Percentiles rank a stretch among this genome's conserved stretches.
Evolutionary conservation across 2,329 filamentous ascomycete species (phyloP).

Genomic region (Aspergillus pseudoterreus): DNA sequence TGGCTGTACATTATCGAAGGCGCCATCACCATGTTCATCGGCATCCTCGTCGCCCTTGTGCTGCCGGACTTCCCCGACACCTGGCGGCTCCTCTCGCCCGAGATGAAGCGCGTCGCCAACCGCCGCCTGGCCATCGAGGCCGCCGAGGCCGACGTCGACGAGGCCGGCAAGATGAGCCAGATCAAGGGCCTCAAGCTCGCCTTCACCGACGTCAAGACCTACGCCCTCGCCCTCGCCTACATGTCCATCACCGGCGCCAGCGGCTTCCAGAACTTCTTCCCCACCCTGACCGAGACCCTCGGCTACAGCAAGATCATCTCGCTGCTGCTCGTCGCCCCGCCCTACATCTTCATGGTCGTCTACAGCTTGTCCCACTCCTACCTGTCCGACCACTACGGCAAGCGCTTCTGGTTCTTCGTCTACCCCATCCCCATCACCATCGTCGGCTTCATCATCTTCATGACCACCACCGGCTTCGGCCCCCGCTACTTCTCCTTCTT

Average conservation of each 20-base stretch:
- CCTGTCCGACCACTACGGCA: constrained; percentile 42
- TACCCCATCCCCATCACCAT: constrained; percentile 52
- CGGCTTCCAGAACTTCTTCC: constrained; percentile 58
- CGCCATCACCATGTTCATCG: constrained; percentile 31
- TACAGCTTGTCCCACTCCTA: constrained; percentile 45
- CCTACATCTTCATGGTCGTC: constrained; percentile 53
- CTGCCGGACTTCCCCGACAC: constrained; percentile 45
- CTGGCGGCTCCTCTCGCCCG: constrained; percentile 40
- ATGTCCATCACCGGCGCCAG: constrained; percentile 48
- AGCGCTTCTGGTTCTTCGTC: constrained; percentile 52
- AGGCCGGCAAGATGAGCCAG: constrained; percentile 47
- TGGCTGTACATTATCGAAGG: constrained; percentile 42
- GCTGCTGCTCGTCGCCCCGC: constrained; percentile 50
- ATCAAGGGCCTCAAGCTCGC: constrained; percentile 50
- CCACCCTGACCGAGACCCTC: constrained; percentile 47
- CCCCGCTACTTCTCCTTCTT: constrained; percentile 56
- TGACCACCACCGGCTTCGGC: constrained; percentile 50
- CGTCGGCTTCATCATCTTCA: constrained; percentile 52
- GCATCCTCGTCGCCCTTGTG: constrained; percentile 28
- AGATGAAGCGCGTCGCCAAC: constrained; percentile 47
- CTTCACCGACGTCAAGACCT: constrained; percentile 50
- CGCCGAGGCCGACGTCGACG: constrained; percentile 48
- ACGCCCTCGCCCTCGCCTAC: constrained; percentile 44
- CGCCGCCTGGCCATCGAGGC: constrained; percentile 51
- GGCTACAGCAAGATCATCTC: constrained; percentile 45